phyloP scores from a whole-genome alignment of 2,329 filamentous ascomycete species.

The Ceratocystis smalleyi region DNA sequence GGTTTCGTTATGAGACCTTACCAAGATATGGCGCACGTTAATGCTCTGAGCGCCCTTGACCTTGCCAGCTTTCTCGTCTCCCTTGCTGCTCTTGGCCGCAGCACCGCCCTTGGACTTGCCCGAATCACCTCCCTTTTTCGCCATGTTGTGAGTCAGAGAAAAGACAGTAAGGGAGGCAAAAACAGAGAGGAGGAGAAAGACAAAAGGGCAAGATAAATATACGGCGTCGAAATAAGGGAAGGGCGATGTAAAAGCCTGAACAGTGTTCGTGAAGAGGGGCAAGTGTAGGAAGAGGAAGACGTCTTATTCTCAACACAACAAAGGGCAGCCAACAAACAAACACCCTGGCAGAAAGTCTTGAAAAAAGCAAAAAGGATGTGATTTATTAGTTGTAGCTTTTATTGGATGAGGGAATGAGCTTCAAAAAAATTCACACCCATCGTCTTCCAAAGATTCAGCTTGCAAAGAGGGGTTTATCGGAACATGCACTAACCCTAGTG shows the following conservation, averaged over 20 bases:
- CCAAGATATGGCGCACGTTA: slow-evolving; percentile 59
- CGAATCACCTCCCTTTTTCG: slow-evolving; percentile 13
- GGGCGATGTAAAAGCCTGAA: too few relatives aligned
- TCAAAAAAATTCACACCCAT: not conserved
- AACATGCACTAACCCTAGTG: not conserved
- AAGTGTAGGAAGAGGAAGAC: too few relatives aligned
- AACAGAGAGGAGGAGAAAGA: not conserved
- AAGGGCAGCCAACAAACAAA: not conserved
- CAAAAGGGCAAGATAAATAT: not conserved
- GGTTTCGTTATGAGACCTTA: slow-evolving; percentile 20
- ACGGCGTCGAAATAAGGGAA: not conserved
- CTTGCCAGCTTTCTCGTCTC: slow-evolving; percentile 27
- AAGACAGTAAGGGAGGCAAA: not conserved
- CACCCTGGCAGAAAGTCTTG: not conserved
- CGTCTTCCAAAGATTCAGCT: not conserved
- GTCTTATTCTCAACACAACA: not conserved
- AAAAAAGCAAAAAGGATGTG: too few relatives aligned
- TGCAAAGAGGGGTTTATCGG: not conserved
- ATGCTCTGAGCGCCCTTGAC: slow-evolving; percentile 50
- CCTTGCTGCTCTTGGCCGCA: slow-evolving; percentile 26
- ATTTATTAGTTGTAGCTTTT: too few relatives aligned
- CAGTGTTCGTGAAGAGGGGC: too few relatives aligned
- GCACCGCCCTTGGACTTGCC: slow-evolving; percentile 21
- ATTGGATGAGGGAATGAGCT: not conserved
- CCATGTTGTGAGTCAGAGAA: slow-evolving; percentile 8